Evolutionary conservation across 106 monocot genomes (phyloP).

Genomic region (Dioscorea dumetorum): DNA sequence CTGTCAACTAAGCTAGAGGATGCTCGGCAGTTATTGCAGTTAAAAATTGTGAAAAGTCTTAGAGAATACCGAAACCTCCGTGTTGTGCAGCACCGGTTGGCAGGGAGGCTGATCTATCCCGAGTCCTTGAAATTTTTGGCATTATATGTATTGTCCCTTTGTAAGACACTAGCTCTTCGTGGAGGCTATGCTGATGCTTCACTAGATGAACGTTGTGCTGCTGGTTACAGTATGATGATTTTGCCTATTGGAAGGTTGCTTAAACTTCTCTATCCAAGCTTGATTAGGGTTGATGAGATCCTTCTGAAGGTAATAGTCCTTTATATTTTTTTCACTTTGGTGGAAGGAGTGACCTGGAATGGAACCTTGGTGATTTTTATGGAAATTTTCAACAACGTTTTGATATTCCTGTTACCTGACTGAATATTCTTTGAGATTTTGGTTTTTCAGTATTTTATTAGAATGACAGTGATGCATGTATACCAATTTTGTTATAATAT

Average conservation of each 20-base stretch:
- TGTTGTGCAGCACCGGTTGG: constrained; percentile 80
- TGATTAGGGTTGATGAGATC: constrained; percentile 60
- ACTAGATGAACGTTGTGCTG: constrained; percentile 87
- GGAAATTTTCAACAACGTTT: no score
- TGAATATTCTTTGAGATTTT: no score
- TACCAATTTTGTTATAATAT: no score
- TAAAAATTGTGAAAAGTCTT: constrained; percentile 77
- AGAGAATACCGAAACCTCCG: constrained; percentile 94
- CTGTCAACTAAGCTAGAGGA: constrained; percentile 80
- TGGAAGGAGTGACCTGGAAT: no score
- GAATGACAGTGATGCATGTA: no score
- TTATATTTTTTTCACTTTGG: not conserved
- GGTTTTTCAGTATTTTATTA: no score
- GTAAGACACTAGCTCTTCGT: constrained; percentile 78
- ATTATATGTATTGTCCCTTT: constrained; percentile 64
- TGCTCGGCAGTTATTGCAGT: constrained; percentile 67
- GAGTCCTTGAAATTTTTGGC: constrained; percentile 78
- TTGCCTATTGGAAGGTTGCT: constrained; percentile 57
- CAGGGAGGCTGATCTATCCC: constrained; percentile 78
- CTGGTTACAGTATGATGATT: constrained; percentile 86
- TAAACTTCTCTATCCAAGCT: constrained; percentile 76
- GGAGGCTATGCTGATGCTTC: constrained; percentile 82
- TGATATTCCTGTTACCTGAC: no score
- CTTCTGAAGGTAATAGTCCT: constrained; percentile 55
- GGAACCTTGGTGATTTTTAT: no score